A percentile compares a stretch with the other conserved stretches of the same genome.
Evolutionary conservation across 768 basidiomycete species (phyloP).

Genomic region (Lentinula guzmanii): DNA sequence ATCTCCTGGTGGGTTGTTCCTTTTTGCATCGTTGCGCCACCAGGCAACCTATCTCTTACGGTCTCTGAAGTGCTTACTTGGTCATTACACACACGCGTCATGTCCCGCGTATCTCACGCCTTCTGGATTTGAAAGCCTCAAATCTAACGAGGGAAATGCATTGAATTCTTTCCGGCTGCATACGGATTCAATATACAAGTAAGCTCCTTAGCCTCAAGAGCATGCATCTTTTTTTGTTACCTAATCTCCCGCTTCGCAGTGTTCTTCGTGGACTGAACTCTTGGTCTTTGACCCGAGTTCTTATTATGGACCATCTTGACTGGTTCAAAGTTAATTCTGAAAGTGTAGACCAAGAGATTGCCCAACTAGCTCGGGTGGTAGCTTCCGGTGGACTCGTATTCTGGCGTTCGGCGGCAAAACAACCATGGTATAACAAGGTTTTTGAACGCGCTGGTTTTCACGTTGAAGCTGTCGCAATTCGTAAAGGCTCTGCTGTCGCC

Average conservation of each 20-base stretch:
- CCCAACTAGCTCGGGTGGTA: conserved; percentile 51
- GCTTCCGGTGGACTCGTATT: conserved; percentile 54
- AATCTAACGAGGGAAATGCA: conserved; percentile 34
- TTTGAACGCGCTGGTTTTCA: conserved; percentile 50
- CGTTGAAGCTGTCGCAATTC: conserved; percentile 44
- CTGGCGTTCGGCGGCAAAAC: conserved; percentile 59
- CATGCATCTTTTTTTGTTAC: not conserved
- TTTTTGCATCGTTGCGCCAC: conserved; percentile 1
- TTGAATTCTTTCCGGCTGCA: conserved; percentile 61
- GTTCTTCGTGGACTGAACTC: conserved; percentile 24
- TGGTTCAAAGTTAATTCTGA: conserved; percentile 45
- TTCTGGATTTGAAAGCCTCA: conserved; percentile 51
- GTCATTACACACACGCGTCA: conserved; percentile 51
- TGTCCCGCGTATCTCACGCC: conserved; percentile 63
- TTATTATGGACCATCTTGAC: conserved; percentile 71
- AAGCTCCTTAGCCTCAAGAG: conserved; percentile 13
- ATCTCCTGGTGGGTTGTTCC: conserved; percentile 38
- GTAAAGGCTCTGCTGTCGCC: conserved; percentile 39
- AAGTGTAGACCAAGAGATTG: conserved; percentile 47
- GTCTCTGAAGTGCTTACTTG: conserved; percentile 27
- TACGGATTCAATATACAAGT: conserved; percentile 69
- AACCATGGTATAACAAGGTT: conserved; percentile 61
- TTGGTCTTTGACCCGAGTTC: conserved; percentile 51
- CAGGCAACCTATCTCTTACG: not conserved
- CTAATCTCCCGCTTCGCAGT: conserved; percentile 10